Evolutionary conservation across 2,329 filamentous ascomycete genomes (phyloP).

Genomic region (Orbilia javanica): DNA sequence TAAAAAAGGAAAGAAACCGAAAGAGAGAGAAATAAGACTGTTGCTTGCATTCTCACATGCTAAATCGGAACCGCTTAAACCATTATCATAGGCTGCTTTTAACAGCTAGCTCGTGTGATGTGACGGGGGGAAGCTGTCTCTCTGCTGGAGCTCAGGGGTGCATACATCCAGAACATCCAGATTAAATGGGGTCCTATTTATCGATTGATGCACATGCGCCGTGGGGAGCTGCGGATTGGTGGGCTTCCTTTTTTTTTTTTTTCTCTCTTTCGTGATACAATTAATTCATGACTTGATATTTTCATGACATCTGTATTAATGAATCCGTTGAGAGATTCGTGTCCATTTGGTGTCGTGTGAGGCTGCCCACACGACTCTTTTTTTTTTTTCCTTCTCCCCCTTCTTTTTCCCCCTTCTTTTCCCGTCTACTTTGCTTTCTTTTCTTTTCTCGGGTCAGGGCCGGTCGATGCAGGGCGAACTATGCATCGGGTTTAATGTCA

Average conservation of each 20-base stretch:
- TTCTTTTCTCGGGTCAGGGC: neutral
- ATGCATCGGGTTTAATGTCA: too few species aligned
- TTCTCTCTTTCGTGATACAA: neutral
- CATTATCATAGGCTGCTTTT: neutral
- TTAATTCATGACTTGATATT: neutral
- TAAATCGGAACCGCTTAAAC: neutral
- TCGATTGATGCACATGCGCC: neutral
- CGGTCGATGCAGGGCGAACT: neutral
- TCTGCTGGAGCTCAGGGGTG: slow-evolving; percentile 17
- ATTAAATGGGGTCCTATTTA: too few species aligned
- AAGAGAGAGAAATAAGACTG: neutral
- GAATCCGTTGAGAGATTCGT: neutral
- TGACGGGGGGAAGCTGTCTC: slow-evolving; percentile 18
- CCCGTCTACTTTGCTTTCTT: neutral
- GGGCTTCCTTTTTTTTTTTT: neutral
- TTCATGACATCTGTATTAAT: neutral
- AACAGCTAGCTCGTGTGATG: slow-evolving; percentile 15
- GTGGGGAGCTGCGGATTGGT: slow-evolving; percentile 20
- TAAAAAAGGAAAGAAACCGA: too few species aligned
- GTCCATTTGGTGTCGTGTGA: slow-evolving; percentile 18
- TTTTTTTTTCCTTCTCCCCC: neutral
- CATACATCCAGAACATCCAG: too few species aligned
- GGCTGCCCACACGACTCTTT: slow-evolving; percentile 8
- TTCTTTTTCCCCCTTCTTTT: too few species aligned
- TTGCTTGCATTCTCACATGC: slow-evolving; percentile 6